phyloP scores from a whole-genome alignment of 2,329 filamentous ascomycete species.

The Mycogone perniciosa region DNA sequence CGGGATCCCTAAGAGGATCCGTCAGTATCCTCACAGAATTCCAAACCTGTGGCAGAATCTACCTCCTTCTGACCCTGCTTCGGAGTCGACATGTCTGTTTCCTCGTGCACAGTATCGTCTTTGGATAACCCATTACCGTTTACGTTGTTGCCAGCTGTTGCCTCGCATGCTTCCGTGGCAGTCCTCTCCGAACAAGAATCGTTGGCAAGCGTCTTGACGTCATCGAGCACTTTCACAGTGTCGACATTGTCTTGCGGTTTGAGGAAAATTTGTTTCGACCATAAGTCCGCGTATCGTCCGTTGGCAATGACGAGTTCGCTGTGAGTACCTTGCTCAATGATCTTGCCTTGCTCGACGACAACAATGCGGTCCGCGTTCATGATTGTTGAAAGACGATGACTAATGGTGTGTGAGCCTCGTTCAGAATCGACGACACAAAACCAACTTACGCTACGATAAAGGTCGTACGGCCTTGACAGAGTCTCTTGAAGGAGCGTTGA shows the following conservation, averaged over 20 bases:
- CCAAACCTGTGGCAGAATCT: constrained; percentile 35
- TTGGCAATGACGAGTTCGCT: constrained; percentile 49
- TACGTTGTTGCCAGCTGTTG: constrained; percentile 12
- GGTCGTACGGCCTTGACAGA: constrained; percentile 57
- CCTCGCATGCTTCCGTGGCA: constrained; percentile 4
- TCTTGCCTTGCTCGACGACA: constrained; percentile 55
- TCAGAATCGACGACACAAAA: background rate
- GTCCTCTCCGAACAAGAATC: constrained; percentile 12
- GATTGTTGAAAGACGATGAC: constrained; percentile 64
- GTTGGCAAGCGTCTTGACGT: constrained; percentile 10
- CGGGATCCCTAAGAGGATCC: constrained; percentile 39
- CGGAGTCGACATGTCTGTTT: constrained; percentile 27
- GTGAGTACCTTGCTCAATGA: constrained; percentile 59
- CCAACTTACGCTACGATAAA: constrained; percentile 56
- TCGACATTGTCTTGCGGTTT: constrained; percentile 38
- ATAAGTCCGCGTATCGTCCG: constrained; percentile 58
- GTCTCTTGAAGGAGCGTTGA: constrained; percentile 51
- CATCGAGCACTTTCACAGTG: constrained; percentile 13
- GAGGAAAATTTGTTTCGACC: constrained; percentile 56
- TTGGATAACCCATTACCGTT: constrained; percentile 17
- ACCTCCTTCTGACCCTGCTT: constrained; percentile 43
- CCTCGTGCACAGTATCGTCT: constrained; percentile 15
- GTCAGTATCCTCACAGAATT: constrained; percentile 10
- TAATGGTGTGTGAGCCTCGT: constrained; percentile 20
- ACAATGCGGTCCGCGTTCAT: constrained; percentile 63